Percentiles rank a stretch among this genome's conserved stretches.
Conservation (phyloP, 2,329 filamentous ascomycete species). For the Polychaeton citri region DNA sequence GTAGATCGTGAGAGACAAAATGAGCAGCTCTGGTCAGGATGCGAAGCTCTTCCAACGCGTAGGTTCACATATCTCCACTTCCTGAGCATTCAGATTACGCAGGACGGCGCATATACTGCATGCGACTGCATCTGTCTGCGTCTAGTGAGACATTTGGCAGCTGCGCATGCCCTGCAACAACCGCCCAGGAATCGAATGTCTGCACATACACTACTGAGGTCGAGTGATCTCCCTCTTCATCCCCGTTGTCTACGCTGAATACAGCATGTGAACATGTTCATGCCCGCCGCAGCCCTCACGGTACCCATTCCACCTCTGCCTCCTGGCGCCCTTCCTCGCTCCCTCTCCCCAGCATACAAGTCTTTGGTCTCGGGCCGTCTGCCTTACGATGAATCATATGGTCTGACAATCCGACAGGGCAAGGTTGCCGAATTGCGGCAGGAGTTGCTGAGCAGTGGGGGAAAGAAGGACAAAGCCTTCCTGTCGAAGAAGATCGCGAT, state of each 20-base stretch:
- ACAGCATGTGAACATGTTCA: background rate
- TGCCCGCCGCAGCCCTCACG: background rate
- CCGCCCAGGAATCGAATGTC: too few species aligned
- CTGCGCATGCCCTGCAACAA: too few species aligned
- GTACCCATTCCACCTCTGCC: background rate
- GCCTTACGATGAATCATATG: background rate
- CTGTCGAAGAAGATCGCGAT: conserved; percentile 91
- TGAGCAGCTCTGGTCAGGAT: conserved; percentile 53
- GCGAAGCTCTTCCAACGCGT: conserved; percentile 99
- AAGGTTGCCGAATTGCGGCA: conserved; percentile 95
- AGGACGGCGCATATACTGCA: too few species aligned
- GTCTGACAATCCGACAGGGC: conserved; percentile 48
- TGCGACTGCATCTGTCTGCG: too few species aligned
- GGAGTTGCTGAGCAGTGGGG: conserved; percentile 63
- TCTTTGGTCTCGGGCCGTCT: background rate
- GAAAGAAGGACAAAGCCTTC: conserved; percentile 97
- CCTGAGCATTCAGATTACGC: background rate
- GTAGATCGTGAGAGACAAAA: background rate
- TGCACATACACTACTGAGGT: too few species aligned
- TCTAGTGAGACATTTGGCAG: too few species aligned
- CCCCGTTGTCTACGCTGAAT: too few species aligned
- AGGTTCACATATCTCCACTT: conserved; percentile 30
- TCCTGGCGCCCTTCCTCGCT: background rate
- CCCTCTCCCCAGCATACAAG: conserved; percentile 4
- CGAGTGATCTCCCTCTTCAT: too few species aligned